These are phyloP conservation scores for Clitocybe nebularis DNA, from an alignment of 1,284 basidiomycete species.

Conservation along the genomic window DNA sequence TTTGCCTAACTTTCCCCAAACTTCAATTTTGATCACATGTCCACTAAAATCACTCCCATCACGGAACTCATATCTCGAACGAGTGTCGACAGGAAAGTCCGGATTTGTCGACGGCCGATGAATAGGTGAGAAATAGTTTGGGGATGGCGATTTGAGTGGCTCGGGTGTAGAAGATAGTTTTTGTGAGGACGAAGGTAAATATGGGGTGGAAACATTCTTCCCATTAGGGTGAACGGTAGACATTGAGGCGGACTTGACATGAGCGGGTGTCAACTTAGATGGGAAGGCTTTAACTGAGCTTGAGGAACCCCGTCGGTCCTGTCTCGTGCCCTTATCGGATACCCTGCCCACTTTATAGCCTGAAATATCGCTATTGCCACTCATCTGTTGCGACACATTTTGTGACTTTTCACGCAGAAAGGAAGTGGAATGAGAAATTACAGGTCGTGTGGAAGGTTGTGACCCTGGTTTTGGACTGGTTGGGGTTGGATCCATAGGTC, in stretches of 20 bases:
- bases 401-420: constrained; percentile 8
- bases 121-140: constrained; percentile 67
- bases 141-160: constrained; percentile 17
- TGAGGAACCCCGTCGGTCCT: constrained; percentile 12
- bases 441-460: constrained; percentile 13
- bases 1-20: constrained; percentile 49
- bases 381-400: constrained; percentile 4
- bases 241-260: constrained; percentile 17
- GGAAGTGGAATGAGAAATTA: constrained; percentile 16
- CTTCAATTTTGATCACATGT: constrained; percentile 46
- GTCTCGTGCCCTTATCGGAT: constrained; percentile 12
- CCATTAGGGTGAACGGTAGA: constrained; percentile 13
- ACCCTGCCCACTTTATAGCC: constrained; percentile 14
- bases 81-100: constrained; percentile 54
- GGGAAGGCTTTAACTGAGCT: constrained; percentile 1
- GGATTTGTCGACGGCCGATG: constrained; percentile 78
- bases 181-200: constrained; percentile 13
- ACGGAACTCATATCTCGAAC: constrained; percentile 38
- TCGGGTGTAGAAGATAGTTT: constrained; percentile 7
- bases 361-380: constrained; percentile 6
- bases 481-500: constrained; percentile 18
- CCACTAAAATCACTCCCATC: constrained; percentile 46
- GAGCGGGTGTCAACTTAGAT: constrained; percentile 8
- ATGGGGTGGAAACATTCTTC: constrained; percentile 8
- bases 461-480: constrained; percentile 14